A percentile compares a stretch with the other conserved stretches of the same genome.
Evolutionary conservation across 805 yeast genomes (phyloP).

Genomic region (Hanseniaspora vineae): DNA sequence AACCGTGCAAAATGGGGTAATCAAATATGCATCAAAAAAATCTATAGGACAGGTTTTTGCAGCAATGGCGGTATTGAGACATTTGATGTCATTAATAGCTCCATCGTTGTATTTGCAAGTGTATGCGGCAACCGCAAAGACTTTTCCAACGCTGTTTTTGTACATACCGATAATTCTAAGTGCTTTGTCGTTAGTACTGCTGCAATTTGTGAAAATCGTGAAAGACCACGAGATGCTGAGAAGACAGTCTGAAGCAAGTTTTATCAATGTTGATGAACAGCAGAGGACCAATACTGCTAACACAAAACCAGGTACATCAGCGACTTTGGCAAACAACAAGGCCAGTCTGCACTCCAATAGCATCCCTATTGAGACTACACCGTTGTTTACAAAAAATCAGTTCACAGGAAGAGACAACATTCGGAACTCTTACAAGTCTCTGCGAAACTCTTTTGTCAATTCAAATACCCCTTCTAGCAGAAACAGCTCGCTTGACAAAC

Average conservation of each 20-base stretch:
- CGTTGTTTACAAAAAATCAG: not conserved
- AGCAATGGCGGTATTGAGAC: slow-evolving; percentile 48
- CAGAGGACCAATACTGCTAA: too few relatives aligned
- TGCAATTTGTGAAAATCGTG: slow-evolving; percentile 12
- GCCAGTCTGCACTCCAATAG: not conserved
- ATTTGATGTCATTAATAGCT: slow-evolving; percentile 31
- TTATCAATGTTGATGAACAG: too few relatives aligned
- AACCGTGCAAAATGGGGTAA: slow-evolving; percentile 41
- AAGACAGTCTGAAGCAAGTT: slow-evolving; percentile 8
- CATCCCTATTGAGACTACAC: not conserved
- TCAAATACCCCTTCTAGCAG: not conserved
- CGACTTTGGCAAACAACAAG: not conserved
- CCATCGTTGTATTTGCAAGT: slow-evolving; percentile 39
- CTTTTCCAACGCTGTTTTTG: slow-evolving; percentile 28
- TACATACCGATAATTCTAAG: slow-evolving; percentile 15
- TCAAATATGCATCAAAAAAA: slow-evolving; percentile 47
- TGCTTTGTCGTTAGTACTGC: slow-evolving; percentile 8
- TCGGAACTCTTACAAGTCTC: not conserved
- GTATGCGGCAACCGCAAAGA: slow-evolving; percentile 32
- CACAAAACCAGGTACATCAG: not conserved
- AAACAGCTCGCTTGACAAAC: not conserved
- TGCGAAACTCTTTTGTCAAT: not conserved
- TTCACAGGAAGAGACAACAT: not conserved
- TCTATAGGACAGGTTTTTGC: slow-evolving; percentile 64
- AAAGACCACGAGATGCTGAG: slow-evolving; percentile 10